Evolutionary conservation across 2,329 filamentous ascomycete species (phyloP).

Genomic region (Herpotrichia juniperi): DNA sequence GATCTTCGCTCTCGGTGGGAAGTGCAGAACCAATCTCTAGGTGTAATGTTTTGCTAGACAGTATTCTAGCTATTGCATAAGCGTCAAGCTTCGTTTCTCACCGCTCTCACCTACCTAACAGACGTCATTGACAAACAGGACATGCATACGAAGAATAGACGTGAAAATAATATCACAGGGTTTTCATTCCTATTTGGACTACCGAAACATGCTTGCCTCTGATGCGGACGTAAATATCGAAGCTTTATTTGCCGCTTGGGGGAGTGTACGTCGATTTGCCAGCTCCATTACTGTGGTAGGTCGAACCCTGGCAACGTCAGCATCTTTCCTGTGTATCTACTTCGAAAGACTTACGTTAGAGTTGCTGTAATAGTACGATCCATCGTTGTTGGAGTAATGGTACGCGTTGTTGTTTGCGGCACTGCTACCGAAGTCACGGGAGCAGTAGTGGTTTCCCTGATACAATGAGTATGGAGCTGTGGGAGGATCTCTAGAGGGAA

Average conservation of each 20-base stretch:
- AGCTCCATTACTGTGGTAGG: constrained; percentile 45
- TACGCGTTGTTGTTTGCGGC: constrained; percentile 46
- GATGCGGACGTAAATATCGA: too few relatives aligned
- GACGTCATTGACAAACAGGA: too few relatives aligned
- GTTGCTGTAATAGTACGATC: constrained; percentile 47
- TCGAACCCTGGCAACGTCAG: constrained; percentile 31
- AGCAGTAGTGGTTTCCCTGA: constrained; percentile 49
- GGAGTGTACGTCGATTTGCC: constrained; percentile 37
- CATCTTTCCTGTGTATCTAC: neutral
- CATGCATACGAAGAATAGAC: too few relatives aligned
- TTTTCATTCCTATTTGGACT: too few relatives aligned
- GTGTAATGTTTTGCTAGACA: too few relatives aligned
- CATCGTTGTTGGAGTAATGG: constrained; percentile 47
- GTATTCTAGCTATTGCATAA: too few relatives aligned
- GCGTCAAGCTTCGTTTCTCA: too few relatives aligned
- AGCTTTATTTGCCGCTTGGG: constrained; percentile 23
- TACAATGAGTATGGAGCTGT: constrained; percentile 1
- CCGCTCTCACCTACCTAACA: too few relatives aligned
- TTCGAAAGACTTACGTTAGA: constrained; percentile 29
- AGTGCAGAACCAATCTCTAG: too few relatives aligned
- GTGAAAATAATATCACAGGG: too few relatives aligned
- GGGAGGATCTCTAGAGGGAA: neutral
- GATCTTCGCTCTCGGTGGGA: too few relatives aligned
- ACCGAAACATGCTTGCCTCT: too few relatives aligned
- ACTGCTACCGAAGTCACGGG: constrained; percentile 43